Base-by-base conservation (phyloP, 2,329 filamentous ascomycete species). In the Mollisia scopiformis region DNA sequence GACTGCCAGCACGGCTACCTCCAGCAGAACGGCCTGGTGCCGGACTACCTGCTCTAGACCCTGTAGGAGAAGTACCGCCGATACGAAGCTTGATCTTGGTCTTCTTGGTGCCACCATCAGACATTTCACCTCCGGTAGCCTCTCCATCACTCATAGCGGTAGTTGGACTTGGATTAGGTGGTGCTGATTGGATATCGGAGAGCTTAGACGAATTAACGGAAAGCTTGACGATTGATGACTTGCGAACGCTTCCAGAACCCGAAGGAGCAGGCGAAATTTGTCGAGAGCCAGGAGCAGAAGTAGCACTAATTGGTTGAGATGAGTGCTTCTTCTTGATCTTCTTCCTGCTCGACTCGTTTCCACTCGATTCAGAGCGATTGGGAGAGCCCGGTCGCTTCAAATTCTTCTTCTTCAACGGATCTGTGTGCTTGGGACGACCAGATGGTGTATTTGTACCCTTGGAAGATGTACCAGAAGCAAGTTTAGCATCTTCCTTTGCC, bases 341-440 rank as follows among this genome's bases (percentile, higher is more conserved):
- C 77, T 95, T 93, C 66, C 90, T 89, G 25, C 88, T 86, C 0
- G 91, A 94, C 74, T 98, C 94, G 68, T 93, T 96, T 56, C 92
- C 94, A 73, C 92, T 96, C 10, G 92, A 92, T 73, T 98, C 94
- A 0, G 73, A 97, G 31, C 91, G 82, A 66, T 93, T 90, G 2
- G 93, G 92, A 16, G 93, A 97, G 19, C 93, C 92, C 31, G 91
- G 84, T 30, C 94, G 88, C 78, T 97, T 97, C 55, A 94, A 84
- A 31, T 76, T 75, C 31, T 84, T 72, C 65, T 82, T 83, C 70
- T 84, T 84, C 57, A 79, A 69, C 16, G 80, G 70, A 68, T 86
- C 82, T 4, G 72, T 74, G 65, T 81, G 78, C 66, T 85, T 85
- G 41, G 78, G 76, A 31, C 82, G 81, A 37, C 84, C 84, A 31